Evolutionary conservation across 2,329 filamentous ascomycete species (phyloP).

Genomic region (Paracoccidioides lutzii): DNA sequence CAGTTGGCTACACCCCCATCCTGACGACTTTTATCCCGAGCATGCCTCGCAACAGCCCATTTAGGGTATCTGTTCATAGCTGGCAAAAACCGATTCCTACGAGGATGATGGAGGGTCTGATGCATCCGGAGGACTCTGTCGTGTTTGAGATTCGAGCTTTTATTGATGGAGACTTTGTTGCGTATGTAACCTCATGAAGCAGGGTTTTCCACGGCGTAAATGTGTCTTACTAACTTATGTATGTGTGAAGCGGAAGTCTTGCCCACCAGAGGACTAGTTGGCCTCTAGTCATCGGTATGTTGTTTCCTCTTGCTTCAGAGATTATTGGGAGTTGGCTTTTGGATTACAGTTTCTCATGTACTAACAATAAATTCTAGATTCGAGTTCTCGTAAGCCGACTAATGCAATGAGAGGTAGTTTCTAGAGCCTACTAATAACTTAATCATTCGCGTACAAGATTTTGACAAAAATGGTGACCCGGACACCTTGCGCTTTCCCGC

Average conservation of each 20-base stretch:
- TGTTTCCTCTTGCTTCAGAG: neutral
- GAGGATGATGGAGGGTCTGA: slow-evolving; percentile 43
- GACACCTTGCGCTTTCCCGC: slow-evolving; percentile 56
- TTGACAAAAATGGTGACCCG: slow-evolving; percentile 45
- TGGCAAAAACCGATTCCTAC: slow-evolving; percentile 54
- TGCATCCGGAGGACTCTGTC: slow-evolving; percentile 43
- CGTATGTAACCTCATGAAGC: slow-evolving; percentile 35
- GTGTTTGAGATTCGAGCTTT: slow-evolving; percentile 55
- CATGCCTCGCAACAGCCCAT: slow-evolving; percentile 44
- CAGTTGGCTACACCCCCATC: slow-evolving; percentile 42
- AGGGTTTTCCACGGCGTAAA: neutral
- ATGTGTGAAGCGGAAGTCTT: slow-evolving; percentile 38
- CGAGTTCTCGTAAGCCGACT: slow-evolving; percentile 22
- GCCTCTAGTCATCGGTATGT: slow-evolving; percentile 42
- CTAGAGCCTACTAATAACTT: slow-evolving; percentile 8
- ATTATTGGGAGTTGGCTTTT: neutral
- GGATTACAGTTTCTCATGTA: neutral
- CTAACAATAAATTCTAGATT: slow-evolving; percentile 15
- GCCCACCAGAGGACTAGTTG: slow-evolving; percentile 41
- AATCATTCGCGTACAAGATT: slow-evolving; percentile 13
- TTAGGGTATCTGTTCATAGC: slow-evolving; percentile 62
- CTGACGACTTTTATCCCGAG: slow-evolving; percentile 61
- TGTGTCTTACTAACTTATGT: neutral
- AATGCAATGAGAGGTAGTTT: slow-evolving; percentile 21
- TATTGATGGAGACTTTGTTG: slow-evolving; percentile 52